A percentile compares a stretch with the other conserved stretches of the same genome.
Conservation (phyloP, 1,139 yeast species). For the Meyerozyma smithsonii region DNA sequence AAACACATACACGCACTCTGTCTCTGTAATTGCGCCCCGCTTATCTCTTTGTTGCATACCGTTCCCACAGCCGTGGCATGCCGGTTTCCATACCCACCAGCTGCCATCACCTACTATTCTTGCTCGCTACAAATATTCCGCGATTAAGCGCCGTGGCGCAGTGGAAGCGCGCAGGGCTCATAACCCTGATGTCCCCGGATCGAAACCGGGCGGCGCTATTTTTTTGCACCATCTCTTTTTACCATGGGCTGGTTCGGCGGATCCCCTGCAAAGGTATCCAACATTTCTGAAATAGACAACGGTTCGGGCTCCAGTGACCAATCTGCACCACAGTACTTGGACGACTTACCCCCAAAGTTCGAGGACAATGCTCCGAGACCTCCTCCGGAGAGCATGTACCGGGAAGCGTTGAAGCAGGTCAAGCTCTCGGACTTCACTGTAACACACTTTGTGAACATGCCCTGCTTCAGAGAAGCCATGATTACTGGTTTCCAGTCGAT, state of each 20-base stretch:
- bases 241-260: conserved; percentile 14
- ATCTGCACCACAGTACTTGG: conserved; percentile 8
- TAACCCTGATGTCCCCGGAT: conserved; percentile 99
- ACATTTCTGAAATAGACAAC: conserved; percentile 8
- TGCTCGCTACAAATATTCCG: neutral
- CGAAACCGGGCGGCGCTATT: conserved; percentile 98
- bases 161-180: conserved; percentile 99
- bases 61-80: too few species aligned
- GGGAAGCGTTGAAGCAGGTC: conserved; percentile 28
- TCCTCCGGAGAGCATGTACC: conserved; percentile 15
- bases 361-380: conserved; percentile 28
- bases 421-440: conserved; percentile 51
- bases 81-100: too few species aligned
- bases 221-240: conserved; percentile 1
- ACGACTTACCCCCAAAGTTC: conserved; percentile 42
- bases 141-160: conserved; percentile 82
- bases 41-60: too few species aligned
- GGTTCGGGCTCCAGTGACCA: too few species aligned
- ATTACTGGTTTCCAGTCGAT: conserved; percentile 83
- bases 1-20: too few species aligned
- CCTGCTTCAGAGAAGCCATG: conserved; percentile 89
- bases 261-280: conserved; percentile 11
- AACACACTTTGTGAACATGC: conserved; percentile 56
- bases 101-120: too few species aligned
- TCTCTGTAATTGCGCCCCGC: too few species aligned